Conservation (phyloP, 306 rosid genomes). For the Cicer judaicum region DNA sequence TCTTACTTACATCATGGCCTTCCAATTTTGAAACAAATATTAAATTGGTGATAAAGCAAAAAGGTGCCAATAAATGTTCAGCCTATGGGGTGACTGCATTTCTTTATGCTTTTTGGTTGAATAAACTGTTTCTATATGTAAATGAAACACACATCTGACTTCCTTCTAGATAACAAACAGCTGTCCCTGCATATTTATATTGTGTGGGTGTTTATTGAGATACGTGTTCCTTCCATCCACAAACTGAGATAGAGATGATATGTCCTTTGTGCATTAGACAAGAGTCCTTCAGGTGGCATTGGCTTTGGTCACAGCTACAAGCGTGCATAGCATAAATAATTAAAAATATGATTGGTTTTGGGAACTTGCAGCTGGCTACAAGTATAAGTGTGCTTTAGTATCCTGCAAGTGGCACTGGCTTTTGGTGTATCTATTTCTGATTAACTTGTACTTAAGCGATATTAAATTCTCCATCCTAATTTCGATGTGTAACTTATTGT, state of each 20-base stretch:
- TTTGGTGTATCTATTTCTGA: slow-evolving; percentile 29
- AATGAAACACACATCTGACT: slow-evolving; percentile 18
- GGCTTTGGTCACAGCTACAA: too few relatives aligned
- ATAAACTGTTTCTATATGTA: slow-evolving; percentile 13
- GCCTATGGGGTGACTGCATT: slow-evolving; percentile 10
- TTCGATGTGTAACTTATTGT: slow-evolving; percentile 7
- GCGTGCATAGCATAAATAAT: too few relatives aligned
- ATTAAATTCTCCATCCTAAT: slow-evolving; percentile 16
- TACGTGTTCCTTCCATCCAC: slow-evolving; percentile 31
- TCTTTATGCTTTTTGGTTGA: slow-evolving; percentile 29
- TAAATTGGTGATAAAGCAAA: slow-evolving; percentile 23
- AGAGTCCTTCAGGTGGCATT: too few relatives aligned
- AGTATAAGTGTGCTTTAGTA: not conserved
- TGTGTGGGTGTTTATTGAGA: slow-evolving; percentile 2
- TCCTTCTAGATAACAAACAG: slow-evolving; percentile 18
- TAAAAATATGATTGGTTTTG: too few relatives aligned
- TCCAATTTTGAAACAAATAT: slow-evolving; percentile 14
- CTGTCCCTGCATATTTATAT: not conserved
- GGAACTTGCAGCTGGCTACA: too few relatives aligned
- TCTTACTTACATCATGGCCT: not conserved
- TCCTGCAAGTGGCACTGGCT: slow-evolving; percentile 19
- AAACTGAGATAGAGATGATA: slow-evolving; percentile 20
- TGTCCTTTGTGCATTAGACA: slow-evolving; percentile 2
- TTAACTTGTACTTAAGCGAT: slow-evolving; percentile 25
- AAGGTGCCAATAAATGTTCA: slow-evolving; percentile 7